These are phyloP conservation scores for Naganishia sp. DNA, from an alignment of 1,284 basidiomycete genomes.

Conservation along the genomic window DNA sequence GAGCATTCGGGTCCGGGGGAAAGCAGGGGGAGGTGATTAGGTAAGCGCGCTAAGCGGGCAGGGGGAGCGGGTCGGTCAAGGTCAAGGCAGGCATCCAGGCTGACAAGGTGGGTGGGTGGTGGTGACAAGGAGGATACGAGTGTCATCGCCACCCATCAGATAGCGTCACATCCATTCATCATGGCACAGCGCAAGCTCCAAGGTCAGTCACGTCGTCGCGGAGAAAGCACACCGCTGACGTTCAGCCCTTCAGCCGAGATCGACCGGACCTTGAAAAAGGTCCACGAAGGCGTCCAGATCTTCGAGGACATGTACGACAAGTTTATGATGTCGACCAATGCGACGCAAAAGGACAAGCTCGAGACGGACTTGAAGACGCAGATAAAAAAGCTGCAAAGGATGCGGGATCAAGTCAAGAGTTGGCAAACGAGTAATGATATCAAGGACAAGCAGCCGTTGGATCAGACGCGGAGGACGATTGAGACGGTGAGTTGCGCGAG, in stretches of 20 bases:
- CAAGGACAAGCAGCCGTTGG: slow-evolving; percentile 92
- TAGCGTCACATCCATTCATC: background rate
- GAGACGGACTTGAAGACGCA: slow-evolving; percentile 94
- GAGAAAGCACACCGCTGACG: background rate
- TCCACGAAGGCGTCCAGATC: slow-evolving; percentile 86
- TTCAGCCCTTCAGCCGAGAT: slow-evolving; percentile 72
- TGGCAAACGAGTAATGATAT: slow-evolving; percentile 99
- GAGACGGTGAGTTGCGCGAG: slow-evolving; percentile 75
- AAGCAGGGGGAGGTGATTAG: no score
- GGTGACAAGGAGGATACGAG: no score
- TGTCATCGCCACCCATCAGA: background rate
- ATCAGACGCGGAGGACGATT: slow-evolving; percentile 93
- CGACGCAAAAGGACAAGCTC: slow-evolving; percentile 93
- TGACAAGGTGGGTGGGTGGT: no score
- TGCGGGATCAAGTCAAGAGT: slow-evolving; percentile 98
- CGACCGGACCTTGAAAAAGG: slow-evolving; percentile 93
- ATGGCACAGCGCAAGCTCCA: slow-evolving; percentile 30
- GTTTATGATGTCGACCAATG: slow-evolving; percentile 87
- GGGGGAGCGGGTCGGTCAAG: no score
- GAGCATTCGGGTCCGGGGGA: slow-evolving; percentile 51
- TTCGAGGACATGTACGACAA: slow-evolving; percentile 96
- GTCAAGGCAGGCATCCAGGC: no score
- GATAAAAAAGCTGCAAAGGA: slow-evolving; percentile 97
- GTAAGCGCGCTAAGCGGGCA: background rate
- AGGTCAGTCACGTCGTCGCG: no score